phyloP scores from a whole-genome alignment of 352 stramenopile genomes.

The Globisporangium mamillatum region DNA sequence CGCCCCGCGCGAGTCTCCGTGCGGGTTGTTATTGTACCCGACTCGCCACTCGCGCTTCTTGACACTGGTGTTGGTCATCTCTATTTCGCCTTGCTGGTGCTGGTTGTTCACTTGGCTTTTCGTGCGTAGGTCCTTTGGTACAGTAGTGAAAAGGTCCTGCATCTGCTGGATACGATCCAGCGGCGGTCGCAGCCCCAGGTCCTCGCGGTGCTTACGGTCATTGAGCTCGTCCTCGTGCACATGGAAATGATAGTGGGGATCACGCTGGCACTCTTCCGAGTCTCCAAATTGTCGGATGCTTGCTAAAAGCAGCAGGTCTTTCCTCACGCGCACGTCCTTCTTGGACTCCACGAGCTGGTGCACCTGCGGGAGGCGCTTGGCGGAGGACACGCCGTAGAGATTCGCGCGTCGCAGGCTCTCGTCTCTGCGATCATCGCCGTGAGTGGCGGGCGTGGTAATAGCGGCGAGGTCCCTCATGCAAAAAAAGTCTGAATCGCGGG shows the following conservation, averaged over 20 bases:
- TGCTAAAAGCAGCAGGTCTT: slow-evolving; percentile 40
- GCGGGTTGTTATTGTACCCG: slow-evolving; percentile 44
- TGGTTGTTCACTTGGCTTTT: slow-evolving; percentile 7
- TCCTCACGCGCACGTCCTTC: slow-evolving; percentile 39
- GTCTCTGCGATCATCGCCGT: not conserved
- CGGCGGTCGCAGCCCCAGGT: slow-evolving; percentile 40
- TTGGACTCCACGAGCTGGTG: slow-evolving; percentile 17
- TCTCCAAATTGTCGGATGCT: slow-evolving; percentile 12
- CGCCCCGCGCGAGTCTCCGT: slow-evolving; percentile 17
- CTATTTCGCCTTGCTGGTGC: not conserved
- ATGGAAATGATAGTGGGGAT: slow-evolving; percentile 1
- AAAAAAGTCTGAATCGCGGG: not conserved
- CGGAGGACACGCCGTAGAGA: slow-evolving; percentile 39
- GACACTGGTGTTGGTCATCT: not conserved
- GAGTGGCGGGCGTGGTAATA: not conserved
- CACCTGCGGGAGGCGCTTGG: slow-evolving; percentile 35
- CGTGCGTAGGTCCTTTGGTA: slow-evolving; percentile 32
- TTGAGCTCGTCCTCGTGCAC: slow-evolving; percentile 48
- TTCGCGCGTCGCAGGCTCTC: slow-evolving; percentile 35
- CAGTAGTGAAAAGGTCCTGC: slow-evolving; percentile 48
- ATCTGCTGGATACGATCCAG: slow-evolving; percentile 45
- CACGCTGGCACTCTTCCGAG: slow-evolving; percentile 9
- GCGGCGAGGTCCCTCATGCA: slow-evolving; percentile 4
- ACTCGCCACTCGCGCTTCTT: slow-evolving; percentile 38
- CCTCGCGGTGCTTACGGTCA: slow-evolving; percentile 48